Base-by-base conservation (phyloP, 805 yeast species). In the Candida orba region DNA sequence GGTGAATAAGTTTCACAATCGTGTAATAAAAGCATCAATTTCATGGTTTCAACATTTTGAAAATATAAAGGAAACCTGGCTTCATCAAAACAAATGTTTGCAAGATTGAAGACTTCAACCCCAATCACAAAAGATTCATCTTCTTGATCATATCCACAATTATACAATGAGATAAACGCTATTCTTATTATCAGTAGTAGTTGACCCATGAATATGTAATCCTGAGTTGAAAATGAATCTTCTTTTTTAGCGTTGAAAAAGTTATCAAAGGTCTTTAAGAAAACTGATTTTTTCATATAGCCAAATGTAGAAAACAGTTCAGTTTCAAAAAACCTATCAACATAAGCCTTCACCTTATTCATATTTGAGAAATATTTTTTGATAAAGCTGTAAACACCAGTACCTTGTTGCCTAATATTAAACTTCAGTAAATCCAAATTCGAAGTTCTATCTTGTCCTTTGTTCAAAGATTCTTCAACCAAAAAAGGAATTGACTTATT, bases 151-250 rank as follows among this genome's bases (percentile, higher is more conserved):
- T 50, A 50, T 0, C 55, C 53, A 40, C 55, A 52, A 42, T 48
- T 48, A 38, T 46, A 52, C 18, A 38, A 39, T 10, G 55, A 52
- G 13, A 52, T 17, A 31, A 40, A 49, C 3, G 48, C 38, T 18
- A 52, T 44, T 40, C 53, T 41, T 48, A 52, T 44, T 15, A 52
- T 38, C 14, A 48, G 20, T 18, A 50, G 37, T 10, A 52, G 29
- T 20, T 50, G 53, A 3, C 52, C 53, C 15, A 48, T 20, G 23
- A 52, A 52, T 13, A 48, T 24, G 22, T 48, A 46, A 14, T 52
- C 46, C 10, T 15, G 24, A 12, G 36, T 39, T 24, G 40, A 22
- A 10, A 36, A 27, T 18, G 23, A 32, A 8, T 22, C 36, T 15
- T 31, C 17, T 4, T n/a, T 43, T 31, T 34, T 36, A 30, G 22